Evolutionary conservation across 2,329 filamentous ascomycete species (phyloP).

Genomic region (Alternaria brassicicola): DNA sequence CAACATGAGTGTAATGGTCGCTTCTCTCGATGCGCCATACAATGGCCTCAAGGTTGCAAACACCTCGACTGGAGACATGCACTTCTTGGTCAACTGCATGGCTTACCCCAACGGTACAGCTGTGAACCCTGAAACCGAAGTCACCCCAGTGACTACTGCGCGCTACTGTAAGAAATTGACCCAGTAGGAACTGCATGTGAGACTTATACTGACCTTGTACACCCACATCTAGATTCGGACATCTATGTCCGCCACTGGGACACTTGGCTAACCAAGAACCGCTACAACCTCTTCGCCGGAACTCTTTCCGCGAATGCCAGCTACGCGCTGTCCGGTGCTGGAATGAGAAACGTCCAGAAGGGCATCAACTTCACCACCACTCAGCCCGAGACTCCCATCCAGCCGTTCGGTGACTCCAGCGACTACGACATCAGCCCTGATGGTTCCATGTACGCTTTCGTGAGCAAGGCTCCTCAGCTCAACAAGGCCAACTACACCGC

Average conservation of each 20-base stretch:
- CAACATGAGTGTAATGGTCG: constrained; percentile 39
- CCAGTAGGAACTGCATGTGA: too few relatives aligned
- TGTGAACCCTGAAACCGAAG: constrained; percentile 67
- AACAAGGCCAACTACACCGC: constrained; percentile 79
- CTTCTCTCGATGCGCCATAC: constrained; percentile 55
- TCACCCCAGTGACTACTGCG: constrained; percentile 66
- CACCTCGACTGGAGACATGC: constrained; percentile 48
- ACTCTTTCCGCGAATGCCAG: constrained; percentile 54
- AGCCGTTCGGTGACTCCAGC: constrained; percentile 75
- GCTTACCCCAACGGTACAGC: constrained; percentile 73
- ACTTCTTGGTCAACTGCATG: constrained; percentile 61
- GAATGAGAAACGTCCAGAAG: constrained; percentile 63
- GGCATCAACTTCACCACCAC: constrained; percentile 62
- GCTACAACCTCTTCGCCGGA: constrained; percentile 76
- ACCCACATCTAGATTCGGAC: too few relatives aligned
- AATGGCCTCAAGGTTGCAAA: constrained; percentile 57
- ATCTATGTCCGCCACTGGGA: constrained; percentile 87
- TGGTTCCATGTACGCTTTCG: constrained; percentile 67
- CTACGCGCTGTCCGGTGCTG: constrained; percentile 37
- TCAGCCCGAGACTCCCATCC: constrained; percentile 69
- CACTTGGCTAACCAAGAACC: constrained; percentile 70
- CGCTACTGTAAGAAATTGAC: too few relatives aligned
- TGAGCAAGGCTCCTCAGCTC: constrained; percentile 74
- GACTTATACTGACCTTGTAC: too few relatives aligned
- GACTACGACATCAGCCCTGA: constrained; percentile 76